Evolutionary conservation across 371 early-diverging fungal species (phyloP).

Genomic region (Mortierella sp.): DNA sequence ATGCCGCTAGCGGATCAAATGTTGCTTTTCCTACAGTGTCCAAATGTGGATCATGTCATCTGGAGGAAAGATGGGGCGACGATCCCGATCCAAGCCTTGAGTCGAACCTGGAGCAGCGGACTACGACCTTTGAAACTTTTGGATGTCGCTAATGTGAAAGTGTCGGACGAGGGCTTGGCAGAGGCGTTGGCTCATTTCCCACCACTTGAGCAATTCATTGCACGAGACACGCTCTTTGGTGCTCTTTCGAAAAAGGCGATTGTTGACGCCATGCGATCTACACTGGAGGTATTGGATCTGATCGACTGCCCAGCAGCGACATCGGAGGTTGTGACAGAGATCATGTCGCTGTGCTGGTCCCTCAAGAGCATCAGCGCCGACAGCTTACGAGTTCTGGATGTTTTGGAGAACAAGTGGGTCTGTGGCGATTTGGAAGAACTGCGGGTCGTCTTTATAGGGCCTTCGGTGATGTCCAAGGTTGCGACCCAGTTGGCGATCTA

Average conservation of each 20-base stretch:
- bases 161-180: slow-evolving; percentile 3
- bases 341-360: slow-evolving; percentile 19
- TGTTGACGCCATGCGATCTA: slow-evolving; percentile 3
- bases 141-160: slow-evolving; percentile 15
- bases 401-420: slow-evolving; percentile 20
- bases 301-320: slow-evolving; percentile 16
- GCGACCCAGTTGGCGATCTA: slow-evolving; percentile 26
- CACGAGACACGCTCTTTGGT: slow-evolving; percentile 20
- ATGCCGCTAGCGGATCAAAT: slow-evolving; percentile 23
- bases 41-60: slow-evolving; percentile 22
- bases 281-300: slow-evolving; percentile 28
- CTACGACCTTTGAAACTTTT: slow-evolving; percentile 22
- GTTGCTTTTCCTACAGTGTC: slow-evolving; percentile 17
- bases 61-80: slow-evolving; percentile 21
- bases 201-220: slow-evolving; percentile 15
- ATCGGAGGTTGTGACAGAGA: slow-evolving; percentile 20
- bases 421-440: slow-evolving; percentile 33
- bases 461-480: neutral
- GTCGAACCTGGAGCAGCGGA: neutral
- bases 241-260: neutral
- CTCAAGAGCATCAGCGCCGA: slow-evolving; percentile 37
- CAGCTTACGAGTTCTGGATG: slow-evolving; percentile 20
- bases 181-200: neutral
- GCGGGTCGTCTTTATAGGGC: slow-evolving; percentile 31
- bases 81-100: neutral